Percentiles rank a stretch among this genome's conserved stretches.
These are phyloP conservation scores for Jaapia argillacea DNA, from an alignment of 768 basidiomycete genomes.

Conservation along the genomic window DNA sequence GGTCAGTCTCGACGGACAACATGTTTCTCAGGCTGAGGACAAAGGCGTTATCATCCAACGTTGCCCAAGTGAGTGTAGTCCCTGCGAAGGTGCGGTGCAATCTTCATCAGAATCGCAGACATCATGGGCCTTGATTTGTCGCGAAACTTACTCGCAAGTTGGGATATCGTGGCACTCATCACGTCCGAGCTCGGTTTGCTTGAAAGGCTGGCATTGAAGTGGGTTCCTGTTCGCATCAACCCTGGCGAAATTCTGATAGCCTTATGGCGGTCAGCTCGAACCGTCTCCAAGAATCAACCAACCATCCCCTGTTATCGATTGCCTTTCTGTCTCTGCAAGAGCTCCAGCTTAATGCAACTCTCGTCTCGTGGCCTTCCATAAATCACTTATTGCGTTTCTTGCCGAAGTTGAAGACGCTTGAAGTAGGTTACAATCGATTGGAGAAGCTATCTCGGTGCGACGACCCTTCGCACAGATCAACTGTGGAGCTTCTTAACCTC, in stretches of 20 bases:
- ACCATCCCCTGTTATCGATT: constrained; percentile 18
- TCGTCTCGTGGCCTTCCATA: constrained; percentile 65
- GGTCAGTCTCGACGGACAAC: constrained; percentile 67
- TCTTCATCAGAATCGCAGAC: constrained; percentile 5
- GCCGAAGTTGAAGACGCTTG: constrained; percentile 43
- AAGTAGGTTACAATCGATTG: constrained; percentile 66
- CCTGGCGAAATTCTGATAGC: too few species aligned
- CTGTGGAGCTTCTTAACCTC: constrained; percentile 52
- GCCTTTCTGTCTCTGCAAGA: constrained; percentile 49
- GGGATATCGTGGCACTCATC: constrained; percentile 63
- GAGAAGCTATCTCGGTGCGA: too few species aligned
- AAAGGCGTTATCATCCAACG: constrained; percentile 40
- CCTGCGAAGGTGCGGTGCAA: too few species aligned
- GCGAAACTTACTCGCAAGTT: constrained; percentile 56
- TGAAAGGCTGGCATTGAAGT: constrained; percentile 72
- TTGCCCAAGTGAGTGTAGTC: constrained; percentile 54
- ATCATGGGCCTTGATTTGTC: constrained; percentile 69
- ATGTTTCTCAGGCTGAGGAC: constrained; percentile 42
- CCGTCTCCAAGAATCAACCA: constrained; percentile 39
- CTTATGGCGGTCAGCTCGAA: too few species aligned
- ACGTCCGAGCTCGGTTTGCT: constrained; percentile 49
- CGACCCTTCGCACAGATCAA: constrained; percentile 20
- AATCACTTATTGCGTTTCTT: constrained; percentile 37
- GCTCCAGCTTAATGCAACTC: constrained; percentile 65
- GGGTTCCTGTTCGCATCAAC: constrained; percentile 21